phyloP scores from a whole-genome alignment of 2,329 filamentous ascomycete species.

The Botrytis cinerea region DNA sequence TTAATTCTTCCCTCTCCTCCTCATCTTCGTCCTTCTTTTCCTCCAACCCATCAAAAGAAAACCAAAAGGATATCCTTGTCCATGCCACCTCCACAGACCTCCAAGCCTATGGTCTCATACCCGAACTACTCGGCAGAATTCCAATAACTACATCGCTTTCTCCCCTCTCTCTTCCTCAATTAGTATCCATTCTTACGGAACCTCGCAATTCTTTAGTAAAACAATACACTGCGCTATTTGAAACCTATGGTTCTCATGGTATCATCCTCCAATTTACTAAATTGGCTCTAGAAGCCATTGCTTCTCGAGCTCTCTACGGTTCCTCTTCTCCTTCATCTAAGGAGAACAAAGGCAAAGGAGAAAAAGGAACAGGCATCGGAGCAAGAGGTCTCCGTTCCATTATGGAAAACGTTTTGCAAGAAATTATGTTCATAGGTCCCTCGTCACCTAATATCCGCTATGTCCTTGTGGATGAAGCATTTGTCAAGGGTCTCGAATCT shows the following conservation, averaged over 20 bases:
- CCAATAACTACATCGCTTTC: conserved; percentile 87
- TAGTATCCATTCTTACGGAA: conserved; percentile 88
- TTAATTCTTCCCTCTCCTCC: conserved; percentile 77
- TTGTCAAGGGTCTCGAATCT: conserved; percentile 26
- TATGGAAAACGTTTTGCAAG: conserved; percentile 75
- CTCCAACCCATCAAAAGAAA: conserved; percentile 46
- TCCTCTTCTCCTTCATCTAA: conserved; percentile 48
- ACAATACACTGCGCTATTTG: conserved; percentile 88
- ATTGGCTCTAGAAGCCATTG: conserved; percentile 77
- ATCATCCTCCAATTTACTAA: conserved; percentile 81
- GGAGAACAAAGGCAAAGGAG: not conserved
- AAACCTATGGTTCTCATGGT: conserved; percentile 66
- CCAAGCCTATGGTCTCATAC: conserved; percentile 87
- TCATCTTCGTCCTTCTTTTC: conserved; percentile 28
- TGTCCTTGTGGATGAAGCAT: conserved; percentile 68
- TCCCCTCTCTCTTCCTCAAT: conserved; percentile 65
- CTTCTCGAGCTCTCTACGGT: conserved; percentile 48
- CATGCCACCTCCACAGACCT: conserved; percentile 74
- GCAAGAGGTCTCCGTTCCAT: conserved; percentile 78
- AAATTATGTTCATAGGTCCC: conserved; percentile 81
- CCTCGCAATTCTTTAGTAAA: conserved; percentile 84
- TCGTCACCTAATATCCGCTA: conserved; percentile 58
- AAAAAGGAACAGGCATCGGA: conserved; percentile 48
- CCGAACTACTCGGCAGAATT: conserved; percentile 92
- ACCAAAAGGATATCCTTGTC: conserved; percentile 36